These are phyloP conservation scores for Hansfordia pulvinata DNA, from an alignment of 2,329 filamentous ascomycete genomes.

Conservation along the genomic window DNA sequence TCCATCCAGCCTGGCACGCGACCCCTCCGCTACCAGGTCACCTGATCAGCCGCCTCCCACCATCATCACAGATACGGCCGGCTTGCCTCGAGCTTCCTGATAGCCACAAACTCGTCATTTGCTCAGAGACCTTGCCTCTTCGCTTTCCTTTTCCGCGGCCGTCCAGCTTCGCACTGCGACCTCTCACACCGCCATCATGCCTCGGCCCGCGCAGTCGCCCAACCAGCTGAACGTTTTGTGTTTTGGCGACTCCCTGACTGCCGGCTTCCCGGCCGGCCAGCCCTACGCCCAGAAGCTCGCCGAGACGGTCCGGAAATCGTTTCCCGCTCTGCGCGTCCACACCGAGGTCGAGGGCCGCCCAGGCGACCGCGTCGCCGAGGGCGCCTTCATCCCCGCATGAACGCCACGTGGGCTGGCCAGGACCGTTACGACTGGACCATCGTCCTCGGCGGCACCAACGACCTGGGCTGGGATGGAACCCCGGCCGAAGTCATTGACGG, in stretches of 20 bases:
- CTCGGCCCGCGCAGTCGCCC: too few relatives aligned
- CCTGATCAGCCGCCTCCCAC: too few relatives aligned
- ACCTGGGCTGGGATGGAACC: slow-evolving; percentile 31
- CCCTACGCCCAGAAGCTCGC: slow-evolving; percentile 40
- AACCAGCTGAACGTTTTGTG: too few relatives aligned
- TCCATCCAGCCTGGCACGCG: too few relatives aligned
- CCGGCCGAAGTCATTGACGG: slow-evolving; percentile 28
- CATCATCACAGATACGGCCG: too few relatives aligned
- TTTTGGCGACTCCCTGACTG: slow-evolving; percentile 52
- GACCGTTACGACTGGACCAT: slow-evolving; percentile 43
- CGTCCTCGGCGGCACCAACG: slow-evolving; percentile 52
- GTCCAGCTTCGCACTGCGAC: too few relatives aligned
- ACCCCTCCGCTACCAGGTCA: too few relatives aligned
- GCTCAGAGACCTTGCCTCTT: too few relatives aligned
- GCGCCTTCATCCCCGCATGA: slow-evolving; percentile 17
- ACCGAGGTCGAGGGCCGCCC: slow-evolving; percentile 32
- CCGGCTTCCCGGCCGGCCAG: slow-evolving; percentile 33
- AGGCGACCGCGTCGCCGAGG: slow-evolving; percentile 32
- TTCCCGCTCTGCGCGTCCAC: slow-evolving; percentile 25
- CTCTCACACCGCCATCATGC: too few relatives aligned
- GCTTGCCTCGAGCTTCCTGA: too few relatives aligned
- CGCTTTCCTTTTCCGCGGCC: too few relatives aligned
- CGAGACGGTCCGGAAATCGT: slow-evolving; percentile 28
- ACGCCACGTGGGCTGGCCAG: slow-evolving; percentile 10
- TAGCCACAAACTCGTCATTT: too few relatives aligned